These are phyloP conservation scores for Catharanthus roseus DNA, from an alignment of 257 asterid genomes.

Conservation along the genomic window DNA sequence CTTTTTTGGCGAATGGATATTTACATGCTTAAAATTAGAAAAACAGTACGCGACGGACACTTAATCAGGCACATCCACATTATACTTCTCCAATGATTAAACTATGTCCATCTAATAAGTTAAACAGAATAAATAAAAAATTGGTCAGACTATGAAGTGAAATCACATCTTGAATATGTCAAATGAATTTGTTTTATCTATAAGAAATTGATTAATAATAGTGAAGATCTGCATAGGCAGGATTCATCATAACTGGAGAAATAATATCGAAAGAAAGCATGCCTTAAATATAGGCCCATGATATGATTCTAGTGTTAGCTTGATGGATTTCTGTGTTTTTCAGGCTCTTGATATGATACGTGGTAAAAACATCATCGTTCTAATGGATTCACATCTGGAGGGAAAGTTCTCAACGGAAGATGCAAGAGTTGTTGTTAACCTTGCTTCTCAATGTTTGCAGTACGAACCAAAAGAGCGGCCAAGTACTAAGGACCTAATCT, in stretches of 20 bases:
- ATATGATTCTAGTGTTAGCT: neutral
- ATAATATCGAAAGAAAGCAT: neutral
- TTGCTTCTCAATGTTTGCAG: conserved; percentile 81
- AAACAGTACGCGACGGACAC: neutral
- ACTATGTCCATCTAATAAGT: neutral
- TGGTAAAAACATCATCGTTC: conserved; percentile 69
- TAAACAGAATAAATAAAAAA: neutral
- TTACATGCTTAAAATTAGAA: neutral
- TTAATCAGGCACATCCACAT: neutral
- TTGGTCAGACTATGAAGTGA: neutral
- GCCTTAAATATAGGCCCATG: neutral
- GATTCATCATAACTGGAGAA: neutral
- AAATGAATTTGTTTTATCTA: neutral
- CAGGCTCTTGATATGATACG: conserved; percentile 93
- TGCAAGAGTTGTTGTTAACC: conserved; percentile 73
- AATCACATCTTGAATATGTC: neutral
- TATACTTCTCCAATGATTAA: neutral
- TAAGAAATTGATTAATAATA: neutral
- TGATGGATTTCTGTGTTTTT: conserved; percentile 10
- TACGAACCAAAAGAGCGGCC: conserved; percentile 92
- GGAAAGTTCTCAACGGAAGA: conserved; percentile 80
- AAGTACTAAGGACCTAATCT: conserved; percentile 63
- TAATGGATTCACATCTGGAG: conserved; percentile 90
- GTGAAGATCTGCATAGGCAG: neutral
- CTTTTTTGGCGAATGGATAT: neutral